phyloP scores from a whole-genome alignment of 148 eudicot genomes.

The Gaultheria prostrata region DNA sequence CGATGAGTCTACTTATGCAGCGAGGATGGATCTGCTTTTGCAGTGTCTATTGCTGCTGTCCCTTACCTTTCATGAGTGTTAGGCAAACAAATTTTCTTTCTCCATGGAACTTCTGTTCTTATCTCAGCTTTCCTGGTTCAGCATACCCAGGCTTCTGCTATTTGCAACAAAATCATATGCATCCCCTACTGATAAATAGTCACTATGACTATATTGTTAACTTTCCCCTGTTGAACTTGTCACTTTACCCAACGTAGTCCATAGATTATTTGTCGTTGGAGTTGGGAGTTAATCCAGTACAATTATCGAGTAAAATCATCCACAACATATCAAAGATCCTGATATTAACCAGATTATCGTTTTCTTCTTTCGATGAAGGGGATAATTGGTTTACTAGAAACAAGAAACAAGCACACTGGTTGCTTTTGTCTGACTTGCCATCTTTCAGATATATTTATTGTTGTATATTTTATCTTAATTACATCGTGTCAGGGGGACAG shows the following conservation, averaged over 20 bases:
- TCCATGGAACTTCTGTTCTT: background rate
- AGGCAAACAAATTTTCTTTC: background rate
- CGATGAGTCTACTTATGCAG: background rate
- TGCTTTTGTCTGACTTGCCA: background rate
- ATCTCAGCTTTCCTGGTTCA: background rate
- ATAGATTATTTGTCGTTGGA: background rate
- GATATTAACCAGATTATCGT: background rate
- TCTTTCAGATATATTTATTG: background rate
- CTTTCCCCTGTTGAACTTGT: background rate
- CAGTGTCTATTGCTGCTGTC: background rate
- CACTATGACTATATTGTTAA: background rate
- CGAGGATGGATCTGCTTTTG: background rate
- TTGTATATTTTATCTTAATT: background rate
- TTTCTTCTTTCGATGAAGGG: background rate
- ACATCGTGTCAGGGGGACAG: background rate
- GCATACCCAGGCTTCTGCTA: background rate
- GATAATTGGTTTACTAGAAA: background rate
- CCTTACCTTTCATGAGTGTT: conserved; percentile 12
- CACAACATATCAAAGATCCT: background rate
- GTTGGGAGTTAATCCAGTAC: background rate
- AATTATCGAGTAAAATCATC: background rate
- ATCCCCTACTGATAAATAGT: background rate
- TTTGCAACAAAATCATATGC: background rate
- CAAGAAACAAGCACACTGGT: background rate
- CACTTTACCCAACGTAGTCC: background rate